These are phyloP conservation scores for Kurtzmaniella cleridarum DNA, from an alignment of 805 yeast genomes.

Conservation along the genomic window DNA sequence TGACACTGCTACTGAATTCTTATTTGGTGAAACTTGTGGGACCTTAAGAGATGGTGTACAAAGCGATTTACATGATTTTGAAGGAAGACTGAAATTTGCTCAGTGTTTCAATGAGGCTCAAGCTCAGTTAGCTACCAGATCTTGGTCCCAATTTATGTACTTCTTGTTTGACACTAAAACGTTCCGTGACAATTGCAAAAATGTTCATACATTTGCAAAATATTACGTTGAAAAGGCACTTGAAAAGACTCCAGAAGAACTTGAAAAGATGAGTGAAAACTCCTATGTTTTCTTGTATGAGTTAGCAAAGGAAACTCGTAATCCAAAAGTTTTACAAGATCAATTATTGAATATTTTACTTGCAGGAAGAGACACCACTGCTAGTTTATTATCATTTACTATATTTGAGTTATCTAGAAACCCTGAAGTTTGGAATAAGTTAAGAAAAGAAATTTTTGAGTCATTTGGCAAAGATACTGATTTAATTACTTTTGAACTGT, in stretches of 20 bases:
- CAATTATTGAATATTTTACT: conserved; percentile 34
- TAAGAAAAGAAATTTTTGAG: conserved; percentile 20
- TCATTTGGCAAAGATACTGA: conserved; percentile 21
- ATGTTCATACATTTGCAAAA: conserved; percentile 27
- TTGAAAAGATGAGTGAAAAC: conserved; percentile 21
- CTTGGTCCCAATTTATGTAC: conserved; percentile 25
- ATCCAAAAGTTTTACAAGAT: conserved; percentile 31
- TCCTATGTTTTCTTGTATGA: conserved; percentile 35
- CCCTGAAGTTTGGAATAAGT: conserved; percentile 23
- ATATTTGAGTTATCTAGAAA: conserved; percentile 28
- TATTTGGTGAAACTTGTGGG: conserved; percentile 34
- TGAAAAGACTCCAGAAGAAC: conserved; percentile 20
- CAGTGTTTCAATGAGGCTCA: conserved; percentile 30
- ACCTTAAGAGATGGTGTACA: conserved; percentile 24
- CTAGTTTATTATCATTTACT: conserved; percentile 24
- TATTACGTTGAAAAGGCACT: conserved; percentile 28
- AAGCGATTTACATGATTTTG: conserved; percentile 19
- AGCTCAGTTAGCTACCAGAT: conserved; percentile 27
- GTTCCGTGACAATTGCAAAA: conserved; percentile 25
- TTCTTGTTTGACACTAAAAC: conserved; percentile 19
- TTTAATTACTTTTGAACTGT: conserved; percentile 24
- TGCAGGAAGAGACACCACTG: conserved; percentile 35
- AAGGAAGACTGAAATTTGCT: conserved; percentile 27
- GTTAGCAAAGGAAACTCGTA: conserved; percentile 31
- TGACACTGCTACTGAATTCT: conserved; percentile 38